phyloP scores from a whole-genome alignment of 805 yeast genomes.

The Teunomyces pallodes region DNA sequence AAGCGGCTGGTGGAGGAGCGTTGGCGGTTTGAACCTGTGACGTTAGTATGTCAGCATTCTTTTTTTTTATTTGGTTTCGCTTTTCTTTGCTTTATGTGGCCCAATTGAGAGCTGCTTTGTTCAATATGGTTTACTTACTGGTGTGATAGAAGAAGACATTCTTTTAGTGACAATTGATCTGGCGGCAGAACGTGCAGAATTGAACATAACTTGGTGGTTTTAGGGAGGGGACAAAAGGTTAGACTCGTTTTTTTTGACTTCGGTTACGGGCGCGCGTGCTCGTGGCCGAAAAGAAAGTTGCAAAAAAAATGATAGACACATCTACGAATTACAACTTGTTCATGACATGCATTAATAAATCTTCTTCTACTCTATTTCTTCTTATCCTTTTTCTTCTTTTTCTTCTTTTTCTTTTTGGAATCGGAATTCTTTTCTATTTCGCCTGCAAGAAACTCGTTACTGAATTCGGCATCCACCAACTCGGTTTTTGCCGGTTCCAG shows the following conservation, averaged over 20 bases:
- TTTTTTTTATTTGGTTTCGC: no score
- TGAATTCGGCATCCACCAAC: slow-evolving; percentile 25
- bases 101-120: not conserved
- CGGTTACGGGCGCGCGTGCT: not conserved
- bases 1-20: slow-evolving; percentile 97
- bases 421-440: slow-evolving; percentile 16
- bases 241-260: slow-evolving; percentile 1
- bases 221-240: not conserved
- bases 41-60: slow-evolving; percentile 9
- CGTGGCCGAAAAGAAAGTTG: not conserved
- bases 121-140: slow-evolving; percentile 23
- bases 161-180: slow-evolving; percentile 22
- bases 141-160: slow-evolving; percentile 25
- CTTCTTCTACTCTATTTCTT: slow-evolving; percentile 20
- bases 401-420: slow-evolving; percentile 10
- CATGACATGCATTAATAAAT: slow-evolving; percentile 12
- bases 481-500: slow-evolving; percentile 5
- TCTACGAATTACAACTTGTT: not conserved
- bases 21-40: slow-evolving; percentile 57
- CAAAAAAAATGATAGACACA: not conserved
- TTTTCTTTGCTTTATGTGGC: no score
- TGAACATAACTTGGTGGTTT: not conserved
- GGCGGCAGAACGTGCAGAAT: slow-evolving; percentile 9
- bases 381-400: slow-evolving; percentile 30
- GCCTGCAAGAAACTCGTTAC: slow-evolving; percentile 28